A percentile compares a stretch with the other conserved stretches of the same genome.
Evolutionary conservation across 2,329 filamentous ascomycete genomes (phyloP).

Genomic region (Cryphonectria nitschkei): DNA sequence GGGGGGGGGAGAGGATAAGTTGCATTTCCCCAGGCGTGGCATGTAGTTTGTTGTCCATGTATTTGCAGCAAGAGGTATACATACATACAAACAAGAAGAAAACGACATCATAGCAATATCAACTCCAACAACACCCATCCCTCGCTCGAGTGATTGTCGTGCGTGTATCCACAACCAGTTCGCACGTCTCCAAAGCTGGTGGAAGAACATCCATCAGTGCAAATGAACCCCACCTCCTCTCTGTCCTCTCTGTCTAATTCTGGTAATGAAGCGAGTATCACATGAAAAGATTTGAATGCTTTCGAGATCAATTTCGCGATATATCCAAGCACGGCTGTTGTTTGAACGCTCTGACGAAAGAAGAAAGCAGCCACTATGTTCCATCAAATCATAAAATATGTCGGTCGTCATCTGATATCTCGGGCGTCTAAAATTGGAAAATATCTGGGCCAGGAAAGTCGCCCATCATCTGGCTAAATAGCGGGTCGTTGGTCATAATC

Average conservation of each 20-base stretch:
- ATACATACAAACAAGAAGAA: background rate
- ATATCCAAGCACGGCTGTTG: background rate
- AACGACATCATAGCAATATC: background rate
- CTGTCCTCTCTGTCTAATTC: background rate
- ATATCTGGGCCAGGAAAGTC: conserved; percentile 23
- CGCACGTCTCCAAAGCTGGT: background rate
- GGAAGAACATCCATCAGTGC: background rate
- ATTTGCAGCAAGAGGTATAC: conserved; percentile 8
- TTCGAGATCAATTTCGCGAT: background rate
- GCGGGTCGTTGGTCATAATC: conserved; percentile 30
- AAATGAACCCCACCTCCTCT: background rate
- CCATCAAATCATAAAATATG: conserved; percentile 5
- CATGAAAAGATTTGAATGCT: background rate
- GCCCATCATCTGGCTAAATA: conserved; percentile 15
- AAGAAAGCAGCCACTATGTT: background rate
- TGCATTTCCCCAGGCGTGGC: background rate
- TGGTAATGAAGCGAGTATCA: background rate
- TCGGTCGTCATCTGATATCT: background rate
- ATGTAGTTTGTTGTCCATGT: background rate
- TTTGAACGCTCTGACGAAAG: background rate
- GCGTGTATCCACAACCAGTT: background rate
- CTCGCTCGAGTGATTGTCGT: conserved; percentile 2
- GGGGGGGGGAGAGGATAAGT: background rate
- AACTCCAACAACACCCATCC: conserved; percentile 1
- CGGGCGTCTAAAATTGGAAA: conserved; percentile 18